Percentiles rank a stretch among this genome's conserved stretches.
Evolutionary conservation across 1,284 basidiomycete genomes (phyloP).

Genomic region (Cronartium ribicola): DNA sequence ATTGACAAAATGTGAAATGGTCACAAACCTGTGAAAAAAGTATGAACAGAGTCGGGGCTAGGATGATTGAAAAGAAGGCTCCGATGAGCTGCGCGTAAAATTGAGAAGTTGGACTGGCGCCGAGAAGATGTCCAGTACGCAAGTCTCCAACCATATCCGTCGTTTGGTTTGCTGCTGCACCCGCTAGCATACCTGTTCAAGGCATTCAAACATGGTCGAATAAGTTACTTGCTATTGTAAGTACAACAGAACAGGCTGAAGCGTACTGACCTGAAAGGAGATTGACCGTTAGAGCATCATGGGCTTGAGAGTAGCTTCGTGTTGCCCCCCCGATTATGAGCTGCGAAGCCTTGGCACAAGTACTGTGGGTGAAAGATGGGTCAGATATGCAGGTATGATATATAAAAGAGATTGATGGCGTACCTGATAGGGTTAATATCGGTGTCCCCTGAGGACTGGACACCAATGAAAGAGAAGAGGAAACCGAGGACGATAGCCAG

Average conservation of each 20-base stretch:
- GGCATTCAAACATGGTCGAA: not conserved
- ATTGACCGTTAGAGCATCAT: conserved; percentile 58
- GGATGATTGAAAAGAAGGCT: conserved; percentile 60
- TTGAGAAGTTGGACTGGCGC: conserved; percentile 64
- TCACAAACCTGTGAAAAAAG: conserved; percentile 56
- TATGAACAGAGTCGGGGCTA: conserved; percentile 61
- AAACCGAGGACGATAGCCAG: conserved; percentile 58
- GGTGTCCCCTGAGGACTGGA: conserved; percentile 59
- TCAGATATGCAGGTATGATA: not conserved
- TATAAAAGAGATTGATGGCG: not conserved
- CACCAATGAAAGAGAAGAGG: conserved; percentile 66
- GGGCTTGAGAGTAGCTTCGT: conserved; percentile 54
- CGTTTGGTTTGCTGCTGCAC: conserved; percentile 61
- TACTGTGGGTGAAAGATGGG: conserved; percentile 44
- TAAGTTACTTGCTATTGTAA: not conserved
- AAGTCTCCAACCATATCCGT: conserved; percentile 69
- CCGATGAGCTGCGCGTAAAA: conserved; percentile 63
- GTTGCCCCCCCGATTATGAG: conserved; percentile 63
- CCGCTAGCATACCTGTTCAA: conserved; percentile 54
- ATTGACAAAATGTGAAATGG: not conserved
- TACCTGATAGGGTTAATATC: conserved; percentile 61
- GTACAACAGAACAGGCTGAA: not conserved
- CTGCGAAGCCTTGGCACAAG: conserved; percentile 60
- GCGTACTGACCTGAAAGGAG: conserved; percentile 57
- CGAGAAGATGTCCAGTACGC: conserved; percentile 66